phyloP scores from a whole-genome alignment of 805 yeast species.

The Candida oleophila region DNA sequence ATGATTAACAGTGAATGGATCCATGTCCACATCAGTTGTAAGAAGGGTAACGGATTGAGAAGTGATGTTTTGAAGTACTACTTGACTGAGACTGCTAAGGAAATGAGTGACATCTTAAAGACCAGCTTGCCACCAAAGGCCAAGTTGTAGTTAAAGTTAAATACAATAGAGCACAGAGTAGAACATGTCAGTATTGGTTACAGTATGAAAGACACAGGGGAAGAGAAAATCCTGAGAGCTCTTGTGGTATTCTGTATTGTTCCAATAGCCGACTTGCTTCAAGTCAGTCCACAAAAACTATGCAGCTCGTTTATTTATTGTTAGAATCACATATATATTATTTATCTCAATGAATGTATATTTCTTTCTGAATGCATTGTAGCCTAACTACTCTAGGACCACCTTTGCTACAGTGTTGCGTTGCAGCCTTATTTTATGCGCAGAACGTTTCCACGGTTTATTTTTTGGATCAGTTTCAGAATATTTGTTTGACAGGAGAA shows the following conservation, averaged over 20 bases:
- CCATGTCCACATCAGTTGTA: constrained; percentile 80
- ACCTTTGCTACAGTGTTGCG: no score
- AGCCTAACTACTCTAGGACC: no score
- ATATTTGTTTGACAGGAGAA: background rate
- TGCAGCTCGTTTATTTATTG: background rate
- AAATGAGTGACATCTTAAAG: constrained; percentile 64
- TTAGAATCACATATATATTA: background rate
- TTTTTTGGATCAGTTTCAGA: background rate
- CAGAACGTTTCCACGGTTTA: no score
- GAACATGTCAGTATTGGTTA: background rate
- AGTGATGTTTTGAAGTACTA: constrained; percentile 62
- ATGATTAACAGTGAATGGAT: constrained; percentile 84
- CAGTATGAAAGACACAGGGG: background rate
- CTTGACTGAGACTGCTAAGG: constrained; percentile 76
- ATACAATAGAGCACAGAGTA: background rate
- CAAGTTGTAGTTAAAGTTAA: constrained; percentile 26
- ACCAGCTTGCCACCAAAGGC: constrained; percentile 35
- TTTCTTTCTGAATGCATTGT: background rate
- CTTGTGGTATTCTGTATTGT: no score
- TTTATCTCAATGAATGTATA: background rate
- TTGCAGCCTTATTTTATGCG: no score
- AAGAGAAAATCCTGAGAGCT: background rate
- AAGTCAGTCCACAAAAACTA: background rate
- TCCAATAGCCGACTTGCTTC: background rate
- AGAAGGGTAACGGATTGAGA: constrained; percentile 58